Evolutionary conservation across 176 grass and related monocot genomes (phyloP), one percentile per base, ranked within the genome.

Genomic region (Luzula sylvatica): DNA sequence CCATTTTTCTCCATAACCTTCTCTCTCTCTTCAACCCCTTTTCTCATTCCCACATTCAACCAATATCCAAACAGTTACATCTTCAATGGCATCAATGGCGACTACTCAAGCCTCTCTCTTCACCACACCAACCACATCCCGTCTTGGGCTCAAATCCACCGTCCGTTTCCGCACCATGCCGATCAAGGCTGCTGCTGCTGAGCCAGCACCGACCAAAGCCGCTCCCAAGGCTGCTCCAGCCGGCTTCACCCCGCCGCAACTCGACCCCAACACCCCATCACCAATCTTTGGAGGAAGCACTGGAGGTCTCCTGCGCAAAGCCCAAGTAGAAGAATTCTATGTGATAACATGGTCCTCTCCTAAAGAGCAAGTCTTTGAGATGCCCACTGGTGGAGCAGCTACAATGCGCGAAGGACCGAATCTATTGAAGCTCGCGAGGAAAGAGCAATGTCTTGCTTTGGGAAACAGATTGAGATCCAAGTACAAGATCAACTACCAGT

Each of bases 401-500:
- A 87, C 90, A 81, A 98, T 90, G 92, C 80, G 92, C 3, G 71
- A 90, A 51, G 92, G 92, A 0, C 85, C 92, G 4, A 98, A 98
- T 78, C 78, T 98, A 5, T 72, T 98, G 47, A 98, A 98, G 74
- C 85, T 98, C 28, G 85, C 92, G 0, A 55, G 92, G 50, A 98
- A 87, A 81, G 92, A 90, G 66, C 92, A 98, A 82, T 98, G 92
- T 65, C 81, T 98, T 11, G 92, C 92, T 5, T 71, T 98, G 1
- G 92, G 92, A 13, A 87, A 75, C 2, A 20, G 78, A 52, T 81
- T 98, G 13, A 40, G 92, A 0, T 86, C 85, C 54, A 90, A 98
- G 92, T 90, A 98, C 78, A 98, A 96, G 92, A 98, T 98, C 78
- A 71, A 53, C 8, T 98, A 98, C 85, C 92, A 98, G 85, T 90